A percentile compares a stretch with the other conserved stretches of the same genome.
Evolutionary conservation across 192 early-diverging fungal species (phyloP).

Genomic region (Entomortierella beljakovae): DNA sequence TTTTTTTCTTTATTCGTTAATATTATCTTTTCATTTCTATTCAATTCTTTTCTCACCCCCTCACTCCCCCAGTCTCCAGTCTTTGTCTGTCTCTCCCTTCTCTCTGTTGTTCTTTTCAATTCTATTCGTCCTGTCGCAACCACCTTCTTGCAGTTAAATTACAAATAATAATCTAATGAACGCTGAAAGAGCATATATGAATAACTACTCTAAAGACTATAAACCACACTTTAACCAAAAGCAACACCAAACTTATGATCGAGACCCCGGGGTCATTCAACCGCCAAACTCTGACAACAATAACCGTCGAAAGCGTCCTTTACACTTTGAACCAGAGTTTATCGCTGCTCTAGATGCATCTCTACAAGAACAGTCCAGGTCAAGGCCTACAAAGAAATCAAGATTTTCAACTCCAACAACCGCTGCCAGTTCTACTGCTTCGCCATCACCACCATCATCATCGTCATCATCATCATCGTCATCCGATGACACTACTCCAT

Average conservation of each 20-base stretch:
- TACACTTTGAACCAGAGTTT: constrained; percentile 51
- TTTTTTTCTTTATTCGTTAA: too few relatives aligned
- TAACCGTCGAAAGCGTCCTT: constrained; percentile 24
- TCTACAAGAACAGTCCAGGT: constrained; percentile 11
- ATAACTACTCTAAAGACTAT: not conserved
- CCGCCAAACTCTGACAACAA: constrained; percentile 1
- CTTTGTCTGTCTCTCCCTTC: too few relatives aligned
- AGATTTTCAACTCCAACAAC: not conserved
- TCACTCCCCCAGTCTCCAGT: too few relatives aligned
- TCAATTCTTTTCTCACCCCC: too few relatives aligned
- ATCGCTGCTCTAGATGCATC: constrained; percentile 36
- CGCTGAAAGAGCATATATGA: not conserved
- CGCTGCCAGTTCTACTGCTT: not conserved
- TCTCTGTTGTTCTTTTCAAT: too few relatives aligned
- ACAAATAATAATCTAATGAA: too few relatives aligned
- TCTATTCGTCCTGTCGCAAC: too few relatives aligned
- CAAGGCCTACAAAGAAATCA: constrained; percentile 8
- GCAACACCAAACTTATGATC: constrained; percentile 6
- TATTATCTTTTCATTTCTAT: too few relatives aligned
- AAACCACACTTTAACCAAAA: not conserved
- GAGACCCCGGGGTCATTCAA: constrained; percentile 3
- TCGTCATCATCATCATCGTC: too few relatives aligned
- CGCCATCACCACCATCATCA: too few relatives aligned
- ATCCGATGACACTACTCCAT: too few relatives aligned
- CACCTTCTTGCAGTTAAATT: too few relatives aligned